A percentile compares a stretch with the other conserved stretches of the same genome.
Conservation (phyloP, 2,329 filamentous ascomycete genomes). For the Sporothrix mexicana region DNA sequence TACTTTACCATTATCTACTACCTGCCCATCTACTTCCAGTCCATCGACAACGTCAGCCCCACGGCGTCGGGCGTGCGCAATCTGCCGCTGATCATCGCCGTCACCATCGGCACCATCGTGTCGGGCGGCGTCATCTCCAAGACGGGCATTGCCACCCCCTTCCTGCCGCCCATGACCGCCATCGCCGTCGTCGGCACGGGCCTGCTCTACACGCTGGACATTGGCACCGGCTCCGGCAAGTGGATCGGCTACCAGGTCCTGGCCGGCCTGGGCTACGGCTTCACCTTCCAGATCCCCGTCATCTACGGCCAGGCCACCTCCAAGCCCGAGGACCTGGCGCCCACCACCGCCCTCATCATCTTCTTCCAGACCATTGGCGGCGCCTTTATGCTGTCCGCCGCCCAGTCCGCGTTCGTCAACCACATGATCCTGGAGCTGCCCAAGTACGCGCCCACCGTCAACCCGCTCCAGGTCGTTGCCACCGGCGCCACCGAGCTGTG, state of each 20-base stretch:
- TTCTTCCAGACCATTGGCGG: slow-evolving; percentile 55
- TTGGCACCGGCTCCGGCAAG: slow-evolving; percentile 43
- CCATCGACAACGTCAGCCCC: slow-evolving; percentile 50
- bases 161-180: slow-evolving; percentile 45
- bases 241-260: slow-evolving; percentile 59
- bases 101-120: slow-evolving; percentile 47
- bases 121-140: slow-evolving; percentile 45
- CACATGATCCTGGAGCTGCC: slow-evolving; percentile 43
- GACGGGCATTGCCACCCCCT: slow-evolving; percentile 44
- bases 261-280: slow-evolving; percentile 53
- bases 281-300: slow-evolving; percentile 54
- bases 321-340: slow-evolving; percentile 46
- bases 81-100: slow-evolving; percentile 49
- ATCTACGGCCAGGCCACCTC: slow-evolving; percentile 47
- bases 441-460: slow-evolving; percentile 33
- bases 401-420: slow-evolving; percentile 50
- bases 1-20: slow-evolving; percentile 55
- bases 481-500: slow-evolving; percentile 59
- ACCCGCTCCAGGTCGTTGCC: slow-evolving; percentile 40
- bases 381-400: slow-evolving; percentile 54
- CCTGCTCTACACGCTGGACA: slow-evolving; percentile 48
- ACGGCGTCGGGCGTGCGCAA: slow-evolving; percentile 49
- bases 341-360: slow-evolving; percentile 49
- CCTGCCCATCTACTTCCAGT: slow-evolving; percentile 60
- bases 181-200: slow-evolving; percentile 48